Percentiles rank a stretch among this genome's conserved stretches.
phyloP scores from a whole-genome alignment of 2,329 filamentous ascomycete species.

The Diplodia seriata region DNA sequence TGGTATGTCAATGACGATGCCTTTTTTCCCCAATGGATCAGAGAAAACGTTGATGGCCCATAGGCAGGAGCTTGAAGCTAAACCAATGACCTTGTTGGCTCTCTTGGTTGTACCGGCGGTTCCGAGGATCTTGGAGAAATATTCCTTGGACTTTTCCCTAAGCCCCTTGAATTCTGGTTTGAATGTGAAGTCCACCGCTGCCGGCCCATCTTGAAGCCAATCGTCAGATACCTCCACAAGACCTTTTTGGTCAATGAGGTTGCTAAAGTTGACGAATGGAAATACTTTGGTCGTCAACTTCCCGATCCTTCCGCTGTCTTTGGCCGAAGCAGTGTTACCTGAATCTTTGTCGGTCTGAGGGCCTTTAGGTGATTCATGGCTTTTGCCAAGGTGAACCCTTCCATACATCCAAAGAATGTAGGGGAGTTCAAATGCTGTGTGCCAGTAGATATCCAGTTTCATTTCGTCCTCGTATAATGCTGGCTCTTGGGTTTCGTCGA shows the following conservation, averaged over 20 bases:
- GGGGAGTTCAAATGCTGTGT: not conserved
- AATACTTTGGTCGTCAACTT: not conserved
- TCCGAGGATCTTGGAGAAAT: too few species aligned
- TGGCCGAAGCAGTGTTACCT: not conserved
- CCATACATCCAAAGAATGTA: not conserved
- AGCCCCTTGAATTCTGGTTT: not conserved
- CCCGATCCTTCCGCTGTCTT: not conserved
- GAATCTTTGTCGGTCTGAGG: too few species aligned
- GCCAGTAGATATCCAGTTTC: not conserved
- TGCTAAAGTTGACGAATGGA: not conserved
- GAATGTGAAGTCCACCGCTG: not conserved
- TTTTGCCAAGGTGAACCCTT: too few species aligned
- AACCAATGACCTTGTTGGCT: too few species aligned
- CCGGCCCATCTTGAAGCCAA: not conserved
- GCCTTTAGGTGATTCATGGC: too few species aligned
- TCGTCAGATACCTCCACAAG: not conserved
- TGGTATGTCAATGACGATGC: too few species aligned
- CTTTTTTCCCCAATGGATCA: too few species aligned
- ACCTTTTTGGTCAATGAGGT: not conserved
- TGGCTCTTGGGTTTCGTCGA: not conserved
- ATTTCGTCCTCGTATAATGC: not conserved
- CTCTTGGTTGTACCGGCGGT: too few species aligned
- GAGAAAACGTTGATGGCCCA: too few species aligned
- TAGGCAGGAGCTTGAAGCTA: too few species aligned
- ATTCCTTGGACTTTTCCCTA: not conserved